These are phyloP conservation scores for Trichomonascaceae sp. DNA, from an alignment of 1,139 yeast species.

Conservation along the genomic window DNA sequence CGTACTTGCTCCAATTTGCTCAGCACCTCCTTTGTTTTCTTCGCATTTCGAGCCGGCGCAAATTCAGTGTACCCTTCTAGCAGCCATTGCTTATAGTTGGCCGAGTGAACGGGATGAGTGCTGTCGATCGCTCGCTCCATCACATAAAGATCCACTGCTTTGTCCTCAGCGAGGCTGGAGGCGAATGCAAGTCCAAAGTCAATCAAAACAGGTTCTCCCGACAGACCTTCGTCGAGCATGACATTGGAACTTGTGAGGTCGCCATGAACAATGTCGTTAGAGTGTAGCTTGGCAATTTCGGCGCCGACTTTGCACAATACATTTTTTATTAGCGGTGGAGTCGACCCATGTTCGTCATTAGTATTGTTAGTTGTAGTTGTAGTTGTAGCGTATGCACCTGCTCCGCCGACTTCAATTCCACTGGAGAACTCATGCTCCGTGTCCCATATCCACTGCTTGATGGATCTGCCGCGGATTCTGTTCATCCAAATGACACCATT, in stretches of 20 bases:
- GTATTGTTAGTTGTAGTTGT: constrained; percentile 7
- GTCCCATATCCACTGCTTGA: constrained; percentile 29
- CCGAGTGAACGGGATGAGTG: constrained; percentile 73
- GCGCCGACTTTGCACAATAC: constrained; percentile 40
- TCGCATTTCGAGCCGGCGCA: constrained; percentile 19
- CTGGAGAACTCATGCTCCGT: constrained; percentile 12
- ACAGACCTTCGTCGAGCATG: constrained; percentile 23
- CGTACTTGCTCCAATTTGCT: constrained; percentile 71
- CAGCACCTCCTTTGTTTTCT: constrained; percentile 39
- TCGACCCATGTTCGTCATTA: neutral
- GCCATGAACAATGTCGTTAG: constrained; percentile 75
- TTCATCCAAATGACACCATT: constrained; percentile 90
- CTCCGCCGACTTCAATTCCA: constrained; percentile 7
- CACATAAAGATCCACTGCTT: constrained; percentile 92
- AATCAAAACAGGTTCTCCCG: constrained; percentile 44
- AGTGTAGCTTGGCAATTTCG: constrained; percentile 60
- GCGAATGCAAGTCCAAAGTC: constrained; percentile 88
- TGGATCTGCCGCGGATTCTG: constrained; percentile 34
- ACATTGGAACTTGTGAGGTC: constrained; percentile 89
- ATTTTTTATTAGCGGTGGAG: constrained; percentile 14
- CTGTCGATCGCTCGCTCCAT: constrained; percentile 82
- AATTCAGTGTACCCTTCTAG: constrained; percentile 50
- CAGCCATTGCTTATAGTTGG: constrained; percentile 53
- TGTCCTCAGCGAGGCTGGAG: constrained; percentile 71
- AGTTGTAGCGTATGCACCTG: neutral